These are phyloP conservation scores for Saccharomycopsis sp. DNA, from an alignment of 805 yeast species.

Conservation along the genomic window DNA sequence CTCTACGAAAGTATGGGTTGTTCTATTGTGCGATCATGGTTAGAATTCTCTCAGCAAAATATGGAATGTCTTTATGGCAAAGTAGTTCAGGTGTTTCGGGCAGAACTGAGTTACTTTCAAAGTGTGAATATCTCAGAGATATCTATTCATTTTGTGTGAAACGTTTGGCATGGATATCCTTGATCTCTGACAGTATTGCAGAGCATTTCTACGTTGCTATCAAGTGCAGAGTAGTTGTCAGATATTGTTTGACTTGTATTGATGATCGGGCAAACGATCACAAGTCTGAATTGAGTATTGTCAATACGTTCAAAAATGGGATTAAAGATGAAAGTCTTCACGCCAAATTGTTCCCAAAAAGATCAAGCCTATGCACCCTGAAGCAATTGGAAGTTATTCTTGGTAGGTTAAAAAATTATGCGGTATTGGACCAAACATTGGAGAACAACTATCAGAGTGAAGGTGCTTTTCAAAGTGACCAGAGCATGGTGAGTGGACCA, in stretches of 20 bases:
- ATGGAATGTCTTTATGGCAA: neutral
- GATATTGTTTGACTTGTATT: slow-evolving; percentile 7
- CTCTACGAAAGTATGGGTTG: slow-evolving; percentile 4
- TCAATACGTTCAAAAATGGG: too few relatives aligned
- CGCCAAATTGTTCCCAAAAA: too few relatives aligned
- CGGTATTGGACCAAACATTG: too few relatives aligned
- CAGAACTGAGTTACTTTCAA: neutral
- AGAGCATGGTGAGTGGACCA: too few relatives aligned
- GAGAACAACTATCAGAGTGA: too few relatives aligned
- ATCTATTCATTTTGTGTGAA: slow-evolving; percentile 2
- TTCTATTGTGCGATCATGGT: slow-evolving; percentile 10
- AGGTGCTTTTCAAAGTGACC: too few relatives aligned
- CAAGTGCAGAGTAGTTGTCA: slow-evolving; percentile 3
- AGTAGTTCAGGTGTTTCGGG: neutral
- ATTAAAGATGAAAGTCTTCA: too few relatives aligned
- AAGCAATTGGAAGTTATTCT: too few relatives aligned
- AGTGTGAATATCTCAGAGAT: neutral
- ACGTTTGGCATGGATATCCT: neutral
- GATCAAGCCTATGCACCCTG: too few relatives aligned
- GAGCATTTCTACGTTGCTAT: slow-evolving; percentile 5
- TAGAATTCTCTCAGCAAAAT: slow-evolving; percentile 10
- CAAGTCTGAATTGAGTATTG: too few relatives aligned
- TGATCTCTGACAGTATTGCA: neutral
- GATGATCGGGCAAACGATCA: slow-evolving; percentile 1
- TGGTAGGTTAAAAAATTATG: too few relatives aligned